Percentiles rank a stretch among this genome's conserved stretches.
These are phyloP conservation scores for Diphasiastrum complanatum DNA, from an alignment of 83 land plant genomes.

Conservation along the genomic window DNA sequence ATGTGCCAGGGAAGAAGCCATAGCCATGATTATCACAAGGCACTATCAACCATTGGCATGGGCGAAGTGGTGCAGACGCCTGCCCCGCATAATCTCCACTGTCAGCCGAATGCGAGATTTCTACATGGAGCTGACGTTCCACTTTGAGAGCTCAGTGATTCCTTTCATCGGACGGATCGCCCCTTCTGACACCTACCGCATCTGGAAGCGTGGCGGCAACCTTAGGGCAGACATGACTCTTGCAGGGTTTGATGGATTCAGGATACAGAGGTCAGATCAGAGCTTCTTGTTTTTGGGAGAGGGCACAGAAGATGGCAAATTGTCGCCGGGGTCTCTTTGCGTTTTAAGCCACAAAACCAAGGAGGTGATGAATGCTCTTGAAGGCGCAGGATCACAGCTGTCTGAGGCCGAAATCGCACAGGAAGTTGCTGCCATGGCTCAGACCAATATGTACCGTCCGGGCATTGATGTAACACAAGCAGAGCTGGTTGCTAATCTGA, in stretches of 20 bases:
- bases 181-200: slow-evolving; percentile 12
- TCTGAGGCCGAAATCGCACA: slow-evolving; percentile 11
- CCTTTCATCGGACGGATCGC: slow-evolving; percentile 7
- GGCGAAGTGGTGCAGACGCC: slow-evolving; percentile 14
- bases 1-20: slow-evolving; percentile 7
- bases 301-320: slow-evolving; percentile 3
- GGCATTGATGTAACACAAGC: slow-evolving; percentile 15
- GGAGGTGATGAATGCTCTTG: slow-evolving; percentile 16
- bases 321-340: slow-evolving; percentile 7
- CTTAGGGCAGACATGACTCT: slow-evolving; percentile 16
- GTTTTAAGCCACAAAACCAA: slow-evolving; percentile 8
- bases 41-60: slow-evolving; percentile 13
- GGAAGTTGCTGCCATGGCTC: slow-evolving; percentile 14
- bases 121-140: slow-evolving; percentile 14
- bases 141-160: slow-evolving; percentile 14
- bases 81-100: slow-evolving; percentile 2
- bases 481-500: slow-evolving; percentile 7
- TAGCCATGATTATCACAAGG: slow-evolving; percentile 7
- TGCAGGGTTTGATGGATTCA: slow-evolving; percentile 13
- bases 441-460: slow-evolving; percentile 10
- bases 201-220: slow-evolving; percentile 11
- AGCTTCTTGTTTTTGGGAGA: slow-evolving; percentile 10
- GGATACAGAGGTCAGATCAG: slow-evolving; percentile 13
- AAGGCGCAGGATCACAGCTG: slow-evolving; percentile 4
- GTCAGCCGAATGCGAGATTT: slow-evolving; percentile 9